These are phyloP conservation scores for Metrosideros polymorpha DNA, from an alignment of 441 rosid species.

Conservation along the genomic window DNA sequence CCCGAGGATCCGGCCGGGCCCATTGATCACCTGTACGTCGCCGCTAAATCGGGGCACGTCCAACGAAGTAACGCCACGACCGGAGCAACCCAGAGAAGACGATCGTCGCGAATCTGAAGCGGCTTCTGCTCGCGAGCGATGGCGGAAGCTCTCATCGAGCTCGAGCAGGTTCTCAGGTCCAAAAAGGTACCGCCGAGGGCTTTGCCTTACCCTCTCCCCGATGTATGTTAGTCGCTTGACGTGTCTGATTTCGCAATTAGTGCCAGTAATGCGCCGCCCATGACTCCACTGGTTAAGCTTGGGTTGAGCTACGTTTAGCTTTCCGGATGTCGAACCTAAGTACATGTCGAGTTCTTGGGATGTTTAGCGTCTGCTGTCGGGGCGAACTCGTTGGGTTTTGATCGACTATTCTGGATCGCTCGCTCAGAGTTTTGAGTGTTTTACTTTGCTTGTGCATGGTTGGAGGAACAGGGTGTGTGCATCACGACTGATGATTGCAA, in stretches of 20 bases:
- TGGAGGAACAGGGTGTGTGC: not conserved
- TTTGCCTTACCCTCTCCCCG: not conserved
- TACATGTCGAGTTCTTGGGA: not conserved
- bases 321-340: not conserved
- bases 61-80: not conserved
- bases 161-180: conserved; percentile 19
- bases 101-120: not conserved
- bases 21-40: not conserved
- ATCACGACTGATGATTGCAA: not conserved
- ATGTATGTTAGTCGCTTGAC: not conserved
- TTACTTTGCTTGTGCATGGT: not conserved
- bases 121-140: conserved; percentile 1
- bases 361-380: not conserved
- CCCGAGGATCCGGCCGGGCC: not conserved
- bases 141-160: conserved; percentile 25
- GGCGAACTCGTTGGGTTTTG: not conserved
- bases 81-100: not conserved
- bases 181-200: conserved; percentile 14
- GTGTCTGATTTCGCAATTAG: not conserved
- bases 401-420: not conserved
- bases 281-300: not conserved
- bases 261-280: not conserved
- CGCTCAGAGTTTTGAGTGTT: not conserved
- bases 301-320: not conserved
- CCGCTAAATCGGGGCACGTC: not conserved